These are phyloP conservation scores for Asterionellopsis glacialis DNA, from an alignment of 108 stramenopile genomes.

Conservation along the genomic window DNA sequence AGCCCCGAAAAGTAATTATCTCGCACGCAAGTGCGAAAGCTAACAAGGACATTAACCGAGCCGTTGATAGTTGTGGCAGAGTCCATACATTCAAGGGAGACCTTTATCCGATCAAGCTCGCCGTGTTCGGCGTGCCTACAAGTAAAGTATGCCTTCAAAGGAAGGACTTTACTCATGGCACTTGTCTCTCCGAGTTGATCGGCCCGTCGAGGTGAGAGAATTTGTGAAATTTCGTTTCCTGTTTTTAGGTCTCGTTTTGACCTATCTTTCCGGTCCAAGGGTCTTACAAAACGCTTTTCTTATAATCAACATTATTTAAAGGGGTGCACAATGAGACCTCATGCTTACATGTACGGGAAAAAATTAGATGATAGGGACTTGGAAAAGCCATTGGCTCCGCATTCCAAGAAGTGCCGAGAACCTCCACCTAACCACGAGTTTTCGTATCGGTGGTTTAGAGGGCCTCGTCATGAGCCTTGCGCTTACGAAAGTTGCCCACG, in stretches of 20 bases:
- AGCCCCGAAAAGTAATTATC: too few relatives aligned
- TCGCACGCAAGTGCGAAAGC: too few relatives aligned
- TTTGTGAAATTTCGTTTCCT: slow-evolving; percentile 15
- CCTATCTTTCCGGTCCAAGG: neutral
- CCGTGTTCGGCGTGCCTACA: too few relatives aligned
- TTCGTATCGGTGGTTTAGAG: slow-evolving; percentile 83
- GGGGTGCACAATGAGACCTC: slow-evolving; percentile 78
- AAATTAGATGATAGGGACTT: slow-evolving; percentile 77
- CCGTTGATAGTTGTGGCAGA: too few relatives aligned
- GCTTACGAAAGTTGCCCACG: slow-evolving; percentile 81
- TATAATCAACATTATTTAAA: slow-evolving; percentile 1
- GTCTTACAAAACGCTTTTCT: neutral
- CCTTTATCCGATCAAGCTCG: too few relatives aligned
- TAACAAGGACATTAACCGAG: too few relatives aligned
- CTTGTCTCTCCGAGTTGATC: slow-evolving; percentile 80
- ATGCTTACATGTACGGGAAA: slow-evolving; percentile 92
- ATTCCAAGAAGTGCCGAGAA: slow-evolving; percentile 75
- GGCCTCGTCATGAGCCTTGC: slow-evolving; percentile 67
- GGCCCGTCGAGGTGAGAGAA: slow-evolving; percentile 62
- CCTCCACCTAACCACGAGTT: slow-evolving; percentile 83
- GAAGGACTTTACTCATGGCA: slow-evolving; percentile 78
- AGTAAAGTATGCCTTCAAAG: slow-evolving; percentile 10
- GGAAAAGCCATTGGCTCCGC: slow-evolving; percentile 47
- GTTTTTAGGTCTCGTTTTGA: neutral
- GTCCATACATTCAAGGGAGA: too few relatives aligned